A percentile compares a stretch with the other conserved stretches of the same genome.
Conservation (phyloP, 106 monocot genomes). For the Ottelia alismoides region DNA sequence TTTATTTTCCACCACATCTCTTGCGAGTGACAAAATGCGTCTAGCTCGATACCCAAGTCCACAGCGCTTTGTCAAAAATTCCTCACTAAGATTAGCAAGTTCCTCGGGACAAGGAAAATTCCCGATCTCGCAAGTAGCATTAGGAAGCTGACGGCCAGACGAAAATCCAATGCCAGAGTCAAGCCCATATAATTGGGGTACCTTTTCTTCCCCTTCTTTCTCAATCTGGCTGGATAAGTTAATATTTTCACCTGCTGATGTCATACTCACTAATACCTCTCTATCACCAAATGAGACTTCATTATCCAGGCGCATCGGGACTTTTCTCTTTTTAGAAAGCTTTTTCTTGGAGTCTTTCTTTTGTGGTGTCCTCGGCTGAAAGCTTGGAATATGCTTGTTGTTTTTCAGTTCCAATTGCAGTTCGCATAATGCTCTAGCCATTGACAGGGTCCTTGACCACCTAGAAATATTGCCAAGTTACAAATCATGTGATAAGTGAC, state of each 20-base stretch:
- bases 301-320: conserved; percentile 17
- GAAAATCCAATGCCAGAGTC: no score
- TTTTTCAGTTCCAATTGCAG: conserved; percentile 39
- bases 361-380: conserved; percentile 62
- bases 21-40: conserved; percentile 51
- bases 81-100: conserved; percentile 36
- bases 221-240: no score
- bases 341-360: conserved; percentile 36
- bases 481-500: no score
- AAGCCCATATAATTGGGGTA: no score
- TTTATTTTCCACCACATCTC: conserved; percentile 26
- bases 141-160: no score
- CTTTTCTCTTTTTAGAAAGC: conserved; percentile 12
- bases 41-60: conserved; percentile 63
- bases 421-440: conserved; percentile 64
- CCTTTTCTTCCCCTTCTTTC: no score
- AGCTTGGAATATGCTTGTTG: conserved; percentile 6
- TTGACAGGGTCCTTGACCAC: conserved; percentile 70
- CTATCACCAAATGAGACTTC: no score
- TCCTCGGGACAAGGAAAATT: conserved; percentile 72
- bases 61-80: conserved; percentile 37
- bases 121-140: conserved; percentile 22
- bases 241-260: no score
- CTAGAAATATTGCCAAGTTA: no score
- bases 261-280: no score